Conservation (phyloP, 1,139 yeast species). For the Sugiyamaella sp. region DNA sequence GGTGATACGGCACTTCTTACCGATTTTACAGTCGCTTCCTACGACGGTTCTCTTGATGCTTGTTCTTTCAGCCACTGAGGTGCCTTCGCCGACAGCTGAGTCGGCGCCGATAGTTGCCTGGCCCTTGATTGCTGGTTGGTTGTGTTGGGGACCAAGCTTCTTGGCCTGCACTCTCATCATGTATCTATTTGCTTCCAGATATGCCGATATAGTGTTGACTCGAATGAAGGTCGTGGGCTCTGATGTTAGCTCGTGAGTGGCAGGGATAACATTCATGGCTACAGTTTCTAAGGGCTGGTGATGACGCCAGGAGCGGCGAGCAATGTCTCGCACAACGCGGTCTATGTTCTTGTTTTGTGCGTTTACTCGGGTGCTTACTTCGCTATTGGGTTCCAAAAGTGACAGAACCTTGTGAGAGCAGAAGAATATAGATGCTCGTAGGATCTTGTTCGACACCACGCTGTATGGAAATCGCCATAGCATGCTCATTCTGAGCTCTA, state of each 20-base stretch:
- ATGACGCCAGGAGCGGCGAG: conserved; percentile 92
- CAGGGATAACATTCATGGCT: conserved; percentile 45
- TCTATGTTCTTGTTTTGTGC: conserved; percentile 54
- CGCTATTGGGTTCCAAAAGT: conserved; percentile 39
- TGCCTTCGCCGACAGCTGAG: conserved; percentile 66
- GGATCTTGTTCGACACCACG: conserved; percentile 70
- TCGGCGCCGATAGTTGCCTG: conserved; percentile 87
- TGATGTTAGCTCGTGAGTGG: conserved; percentile 44
- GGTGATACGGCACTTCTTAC: conserved; percentile 82
- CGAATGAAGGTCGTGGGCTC: conserved; percentile 66
- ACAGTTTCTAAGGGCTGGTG: conserved; percentile 59
- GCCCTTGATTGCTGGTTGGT: conserved; percentile 50
- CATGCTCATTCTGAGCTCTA: conserved; percentile 82
- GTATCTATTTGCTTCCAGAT: conserved; percentile 88
- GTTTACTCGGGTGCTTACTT: conserved; percentile 27
- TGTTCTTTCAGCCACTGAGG: conserved; percentile 72
- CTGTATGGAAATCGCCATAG: conserved; percentile 85
- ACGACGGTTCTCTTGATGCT: conserved; percentile 84
- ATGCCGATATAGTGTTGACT: conserved; percentile 75
- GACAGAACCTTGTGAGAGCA: conserved; percentile 60
- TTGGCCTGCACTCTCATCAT: conserved; percentile 58
- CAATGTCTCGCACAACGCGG: conserved; percentile 80
- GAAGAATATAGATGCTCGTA: conserved; percentile 80
- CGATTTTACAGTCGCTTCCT: conserved; percentile 76
- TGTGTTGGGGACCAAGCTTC: conserved; percentile 40